Evolutionary conservation across 2,329 filamentous ascomycete genomes (phyloP).

Genomic region (Fusarium odoratissimum): DNA sequence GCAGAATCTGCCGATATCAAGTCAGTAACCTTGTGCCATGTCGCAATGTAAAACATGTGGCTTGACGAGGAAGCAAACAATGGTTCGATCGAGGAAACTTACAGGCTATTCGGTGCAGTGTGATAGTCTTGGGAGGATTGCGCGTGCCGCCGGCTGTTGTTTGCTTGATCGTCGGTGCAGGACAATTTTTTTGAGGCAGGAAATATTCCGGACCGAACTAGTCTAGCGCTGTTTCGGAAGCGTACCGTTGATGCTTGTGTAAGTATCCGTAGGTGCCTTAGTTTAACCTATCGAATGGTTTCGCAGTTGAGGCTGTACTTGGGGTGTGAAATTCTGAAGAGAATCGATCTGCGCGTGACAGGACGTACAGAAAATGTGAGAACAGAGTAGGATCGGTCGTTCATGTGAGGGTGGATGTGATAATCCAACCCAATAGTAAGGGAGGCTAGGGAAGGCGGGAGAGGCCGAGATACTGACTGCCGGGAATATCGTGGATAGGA

Average conservation of each 20-base stretch:
- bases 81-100: constrained; percentile 19
- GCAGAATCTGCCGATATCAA: constrained; percentile 18
- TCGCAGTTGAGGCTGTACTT: constrained; percentile 7
- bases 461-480: constrained; percentile 25
- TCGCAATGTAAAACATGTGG: constrained; percentile 20
- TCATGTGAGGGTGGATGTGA: background rate
- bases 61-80: constrained; percentile 18
- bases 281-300: background rate
- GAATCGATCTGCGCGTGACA: constrained; percentile 27
- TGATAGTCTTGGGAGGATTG: constrained; percentile 7
- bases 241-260: constrained; percentile 1
- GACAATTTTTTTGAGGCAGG: constrained; percentile 26
- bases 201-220: constrained; percentile 25
- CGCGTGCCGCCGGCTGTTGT: background rate
- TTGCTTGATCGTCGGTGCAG: constrained; percentile 9
- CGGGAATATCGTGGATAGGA: constrained; percentile 15
- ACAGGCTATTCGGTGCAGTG: background rate
- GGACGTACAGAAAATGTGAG: constrained; percentile 29
- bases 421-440: background rate
- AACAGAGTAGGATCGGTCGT: constrained; percentile 12
- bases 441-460: constrained; percentile 28
- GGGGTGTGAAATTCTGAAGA: constrained; percentile 11
- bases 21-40: constrained; percentile 21
- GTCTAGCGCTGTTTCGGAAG: constrained; percentile 21
- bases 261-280: background rate